Evolutionary conservation across 169 alveolate genomes (phyloP).

Genomic region (Plasmodium vinckei): DNA sequence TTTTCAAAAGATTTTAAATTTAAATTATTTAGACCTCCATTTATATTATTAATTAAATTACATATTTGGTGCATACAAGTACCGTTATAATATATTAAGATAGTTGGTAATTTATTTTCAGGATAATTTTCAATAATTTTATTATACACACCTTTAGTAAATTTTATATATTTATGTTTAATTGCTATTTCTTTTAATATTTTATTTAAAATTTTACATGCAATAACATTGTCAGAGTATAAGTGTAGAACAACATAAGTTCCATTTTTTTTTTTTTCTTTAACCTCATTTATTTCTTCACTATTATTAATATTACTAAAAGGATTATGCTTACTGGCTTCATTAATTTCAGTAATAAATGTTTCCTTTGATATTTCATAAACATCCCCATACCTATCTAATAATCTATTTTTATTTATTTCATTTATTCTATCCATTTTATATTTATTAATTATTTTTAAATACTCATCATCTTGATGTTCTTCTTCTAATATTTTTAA

Average conservation of each 20-base stretch:
- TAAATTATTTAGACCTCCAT: conserved; percentile 51
- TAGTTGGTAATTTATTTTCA: conserved; percentile 81
- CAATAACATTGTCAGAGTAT: conserved; percentile 77
- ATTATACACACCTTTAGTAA: conserved; percentile 81
- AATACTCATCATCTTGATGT: conserved; percentile 72
- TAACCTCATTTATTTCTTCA: conserved; percentile 2
- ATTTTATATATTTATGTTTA: conserved; percentile 80
- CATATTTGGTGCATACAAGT: conserved; percentile 79
- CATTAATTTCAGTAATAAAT: conserved; percentile 77
- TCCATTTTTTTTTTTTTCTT: conserved; percentile 23
- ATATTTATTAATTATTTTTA: conserved; percentile 48
- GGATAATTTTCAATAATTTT: conserved; percentile 84
- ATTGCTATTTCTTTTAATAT: conserved; percentile 76
- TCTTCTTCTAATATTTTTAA: conserved; percentile 51
- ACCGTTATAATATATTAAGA: conserved; percentile 85
- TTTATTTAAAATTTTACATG: conserved; percentile 78
- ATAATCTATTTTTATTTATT: conserved; percentile 62
- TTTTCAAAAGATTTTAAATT: conserved; percentile 26
- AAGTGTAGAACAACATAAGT: conserved; percentile 83
- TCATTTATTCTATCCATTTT: conserved; percentile 42
- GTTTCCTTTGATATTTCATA: conserved; percentile 77
- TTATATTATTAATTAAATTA: conserved; percentile 58
- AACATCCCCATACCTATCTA: conserved; percentile 74
- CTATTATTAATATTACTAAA: conserved; percentile 3
- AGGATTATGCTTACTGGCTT: conserved; percentile 75